Evolutionary conservation across 345 rosid species (phyloP).

Genomic region (Citrus unshiu): DNA sequence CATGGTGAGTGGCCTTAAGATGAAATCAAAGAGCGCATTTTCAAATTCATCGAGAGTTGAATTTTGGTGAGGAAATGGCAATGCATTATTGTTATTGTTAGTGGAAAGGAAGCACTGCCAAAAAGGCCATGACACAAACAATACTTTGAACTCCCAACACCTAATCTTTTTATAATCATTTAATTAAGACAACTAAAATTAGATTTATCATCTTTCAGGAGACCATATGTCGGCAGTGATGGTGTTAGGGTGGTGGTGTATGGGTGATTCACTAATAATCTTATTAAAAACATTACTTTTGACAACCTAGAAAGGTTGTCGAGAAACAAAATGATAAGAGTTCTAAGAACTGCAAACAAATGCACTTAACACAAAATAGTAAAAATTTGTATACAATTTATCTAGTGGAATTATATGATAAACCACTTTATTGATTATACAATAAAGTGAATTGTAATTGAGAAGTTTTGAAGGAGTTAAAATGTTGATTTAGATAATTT

Average conservation of each 20-base stretch:
- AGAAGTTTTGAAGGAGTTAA: no score
- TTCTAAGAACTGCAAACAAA: no score
- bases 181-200: not conserved
- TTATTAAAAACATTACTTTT: not conserved
- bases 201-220: constrained; percentile 22
- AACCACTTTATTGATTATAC: no score
- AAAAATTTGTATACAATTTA: no score
- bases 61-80: constrained; percentile 6
- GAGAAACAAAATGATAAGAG: no score
- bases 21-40: constrained; percentile 14
- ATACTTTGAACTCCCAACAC: constrained; percentile 1
- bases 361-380: no score
- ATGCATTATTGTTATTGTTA: constrained; percentile 4
- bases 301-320: no score
- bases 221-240: constrained; percentile 25
- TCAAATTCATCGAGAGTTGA: constrained; percentile 18
- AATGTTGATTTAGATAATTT: no score
- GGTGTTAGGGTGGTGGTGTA: constrained; percentile 15
- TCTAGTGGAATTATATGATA: no score
- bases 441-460: no score
- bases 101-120: constrained; percentile 28
- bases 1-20: constrained; percentile 50
- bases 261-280: constrained; percentile 13
- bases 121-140: not conserved
- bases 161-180: no score